Percentiles rank a stretch among this genome's conserved stretches.
These are phyloP conservation scores for Diplosphaera chodatii DNA, from an alignment of 139 green algal species.

Conservation along the genomic window DNA sequence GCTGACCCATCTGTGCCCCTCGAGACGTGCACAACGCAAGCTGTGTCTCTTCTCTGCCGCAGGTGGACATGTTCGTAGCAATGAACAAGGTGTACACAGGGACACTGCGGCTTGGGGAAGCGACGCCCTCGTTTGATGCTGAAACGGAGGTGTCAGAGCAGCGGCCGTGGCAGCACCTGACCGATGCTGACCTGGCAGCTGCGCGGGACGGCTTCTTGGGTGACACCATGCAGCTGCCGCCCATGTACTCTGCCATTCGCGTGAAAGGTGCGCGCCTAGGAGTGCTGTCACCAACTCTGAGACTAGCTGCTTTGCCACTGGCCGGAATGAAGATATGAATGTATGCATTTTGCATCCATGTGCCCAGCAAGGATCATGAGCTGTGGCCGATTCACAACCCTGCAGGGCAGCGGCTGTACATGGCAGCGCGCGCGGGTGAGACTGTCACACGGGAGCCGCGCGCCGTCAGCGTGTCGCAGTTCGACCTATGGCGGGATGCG, in stretches of 20 bases:
- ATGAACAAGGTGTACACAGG: constrained; percentile 82
- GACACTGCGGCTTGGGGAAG: constrained; percentile 80
- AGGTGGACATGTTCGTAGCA: constrained; percentile 58
- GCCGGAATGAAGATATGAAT: too few species aligned
- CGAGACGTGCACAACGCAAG: too few species aligned
- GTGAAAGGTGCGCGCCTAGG: constrained; percentile 12
- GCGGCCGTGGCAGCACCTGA: not conserved
- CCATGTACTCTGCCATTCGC: constrained; percentile 90
- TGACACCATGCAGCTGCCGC: constrained; percentile 70
- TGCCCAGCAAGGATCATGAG: too few species aligned
- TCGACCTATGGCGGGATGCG: constrained; percentile 31
- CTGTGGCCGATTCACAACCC: too few species aligned
- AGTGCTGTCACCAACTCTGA: too few species aligned
- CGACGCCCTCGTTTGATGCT: constrained; percentile 74
- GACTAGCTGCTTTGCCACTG: too few species aligned
- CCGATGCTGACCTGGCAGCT: constrained; percentile 45
- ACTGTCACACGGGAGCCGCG: constrained; percentile 53
- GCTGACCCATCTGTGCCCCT: too few species aligned
- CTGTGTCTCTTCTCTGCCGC: too few species aligned
- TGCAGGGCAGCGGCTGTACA: constrained; percentile 79
- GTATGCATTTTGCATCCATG: too few species aligned
- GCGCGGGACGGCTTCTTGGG: constrained; percentile 35
- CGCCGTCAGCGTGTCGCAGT: constrained; percentile 33
- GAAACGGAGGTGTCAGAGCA: constrained; percentile 48
- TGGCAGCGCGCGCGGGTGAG: constrained; percentile 71